Conservation (phyloP, 352 stramenopile genomes). For the Phytophthora niederhauseri region DNA sequence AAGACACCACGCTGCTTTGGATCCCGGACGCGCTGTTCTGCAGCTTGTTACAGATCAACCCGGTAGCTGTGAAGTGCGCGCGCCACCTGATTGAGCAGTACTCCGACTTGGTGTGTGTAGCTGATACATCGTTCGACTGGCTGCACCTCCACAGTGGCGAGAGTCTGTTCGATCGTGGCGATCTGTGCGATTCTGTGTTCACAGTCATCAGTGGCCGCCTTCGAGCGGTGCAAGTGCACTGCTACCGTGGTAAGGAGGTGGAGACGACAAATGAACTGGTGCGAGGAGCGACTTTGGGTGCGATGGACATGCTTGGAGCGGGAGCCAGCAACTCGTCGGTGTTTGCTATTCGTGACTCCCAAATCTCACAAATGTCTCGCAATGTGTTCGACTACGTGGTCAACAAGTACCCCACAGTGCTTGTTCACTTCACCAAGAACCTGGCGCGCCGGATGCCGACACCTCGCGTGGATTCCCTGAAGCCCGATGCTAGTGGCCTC, state of each 20-base stretch:
- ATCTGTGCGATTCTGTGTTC: conserved; percentile 81
- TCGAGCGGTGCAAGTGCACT: conserved; percentile 74
- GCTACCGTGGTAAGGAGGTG: conserved; percentile 58
- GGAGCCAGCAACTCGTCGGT: conserved; percentile 80
- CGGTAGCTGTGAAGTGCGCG: conserved; percentile 59
- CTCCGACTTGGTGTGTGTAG: conserved; percentile 66
- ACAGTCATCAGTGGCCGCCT: conserved; percentile 82
- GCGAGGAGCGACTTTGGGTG: conserved; percentile 78
- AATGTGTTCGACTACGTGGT: conserved; percentile 90
- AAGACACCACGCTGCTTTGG: conserved; percentile 52
- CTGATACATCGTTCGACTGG: conserved; percentile 86
- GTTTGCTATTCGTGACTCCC: conserved; percentile 86
- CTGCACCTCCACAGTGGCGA: conserved; percentile 85
- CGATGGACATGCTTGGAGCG: conserved; percentile 83
- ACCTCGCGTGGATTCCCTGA: conserved; percentile 41
- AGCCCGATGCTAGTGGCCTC: conserved; percentile 37
- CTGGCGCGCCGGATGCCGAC: conserved; percentile 66
- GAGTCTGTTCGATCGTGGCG: conserved; percentile 77
- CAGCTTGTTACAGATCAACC: conserved; percentile 56
- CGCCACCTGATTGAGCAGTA: conserved; percentile 77
- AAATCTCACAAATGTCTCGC: conserved; percentile 88
- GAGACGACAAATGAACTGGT: conserved; percentile 84
- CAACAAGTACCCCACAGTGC: conserved; percentile 60
- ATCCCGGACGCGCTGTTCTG: conserved; percentile 66
- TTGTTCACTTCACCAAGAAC: conserved; percentile 85